These are phyloP conservation scores for Euphorbia schlechtendalii DNA, from an alignment of 441 rosid genomes.

Conservation along the genomic window DNA sequence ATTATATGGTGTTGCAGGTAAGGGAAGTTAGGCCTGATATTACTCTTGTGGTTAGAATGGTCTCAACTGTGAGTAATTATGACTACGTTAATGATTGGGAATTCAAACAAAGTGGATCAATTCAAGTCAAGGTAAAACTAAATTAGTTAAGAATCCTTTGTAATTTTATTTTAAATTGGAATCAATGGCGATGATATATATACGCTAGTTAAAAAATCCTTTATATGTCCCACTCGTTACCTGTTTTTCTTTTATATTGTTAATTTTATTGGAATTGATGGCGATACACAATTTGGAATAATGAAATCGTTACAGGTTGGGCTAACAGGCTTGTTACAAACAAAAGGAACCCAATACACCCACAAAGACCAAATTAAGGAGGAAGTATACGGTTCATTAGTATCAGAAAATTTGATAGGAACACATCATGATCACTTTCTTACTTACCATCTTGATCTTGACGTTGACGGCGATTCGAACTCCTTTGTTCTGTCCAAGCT, in stretches of 20 bases:
- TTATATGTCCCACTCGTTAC: too few species aligned
- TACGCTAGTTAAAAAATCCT: too few species aligned
- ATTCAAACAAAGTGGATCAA: constrained; percentile 60
- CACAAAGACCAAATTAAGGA: constrained; percentile 28
- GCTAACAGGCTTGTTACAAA: constrained; percentile 42
- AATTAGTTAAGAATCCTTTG: too few species aligned
- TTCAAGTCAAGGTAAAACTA: constrained; percentile 38
- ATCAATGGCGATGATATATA: too few species aligned
- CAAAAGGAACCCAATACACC: constrained; percentile 28
- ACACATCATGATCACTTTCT: constrained; percentile 60
- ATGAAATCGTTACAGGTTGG: constrained; percentile 37
- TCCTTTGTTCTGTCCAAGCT: constrained; percentile 53
- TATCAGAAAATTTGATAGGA: constrained; percentile 33
- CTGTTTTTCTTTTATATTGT: too few species aligned
- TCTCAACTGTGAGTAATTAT: constrained; percentile 41
- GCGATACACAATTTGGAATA: too few species aligned
- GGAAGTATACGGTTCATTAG: constrained; percentile 28
- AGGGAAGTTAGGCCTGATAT: constrained; percentile 58
- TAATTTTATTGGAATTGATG: too few species aligned
- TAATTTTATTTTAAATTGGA: too few species aligned
- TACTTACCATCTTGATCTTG: constrained; percentile 66
- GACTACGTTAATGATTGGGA: constrained; percentile 64
- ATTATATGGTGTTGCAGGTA: constrained; percentile 31
- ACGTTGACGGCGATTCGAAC: constrained; percentile 55
- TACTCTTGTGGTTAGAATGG: constrained; percentile 48